phyloP scores from a whole-genome alignment of 2,329 filamentous ascomycete genomes.

The Pseudopyricularia javanii region DNA sequence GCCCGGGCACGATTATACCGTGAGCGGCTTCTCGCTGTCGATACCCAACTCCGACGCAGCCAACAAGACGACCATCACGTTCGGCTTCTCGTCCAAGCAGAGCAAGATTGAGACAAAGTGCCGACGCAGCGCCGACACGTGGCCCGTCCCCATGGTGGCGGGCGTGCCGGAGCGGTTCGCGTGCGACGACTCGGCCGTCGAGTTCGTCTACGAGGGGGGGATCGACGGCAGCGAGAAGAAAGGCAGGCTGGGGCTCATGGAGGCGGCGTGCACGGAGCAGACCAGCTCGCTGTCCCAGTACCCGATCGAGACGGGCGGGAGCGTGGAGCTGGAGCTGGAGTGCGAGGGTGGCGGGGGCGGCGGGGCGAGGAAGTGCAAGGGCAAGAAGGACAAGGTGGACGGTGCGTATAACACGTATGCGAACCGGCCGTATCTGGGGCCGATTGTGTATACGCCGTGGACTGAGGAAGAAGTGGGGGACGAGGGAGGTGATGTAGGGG shows the following conservation, averaged over 20 bases:
- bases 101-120: background rate
- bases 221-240: background rate
- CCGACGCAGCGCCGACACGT: background rate
- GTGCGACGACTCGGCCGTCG: background rate
- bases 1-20: background rate
- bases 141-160: background rate
- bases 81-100: background rate
- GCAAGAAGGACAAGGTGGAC: background rate
- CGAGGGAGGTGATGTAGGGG: too few relatives aligned
- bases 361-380: background rate
- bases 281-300: background rate
- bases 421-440: background rate
- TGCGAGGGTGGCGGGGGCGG: background rate
- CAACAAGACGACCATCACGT: background rate
- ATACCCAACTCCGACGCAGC: background rate
- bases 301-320: background rate
- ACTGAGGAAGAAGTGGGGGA: too few relatives aligned
- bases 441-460: too few relatives aligned
- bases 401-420: background rate
- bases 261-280: background rate
- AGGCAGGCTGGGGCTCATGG: background rate
- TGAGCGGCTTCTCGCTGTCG: background rate
- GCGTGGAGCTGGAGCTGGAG: background rate
- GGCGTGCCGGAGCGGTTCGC: background rate
- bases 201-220: background rate